These are phyloP conservation scores for Tolypocladium cylindrosporum DNA, from an alignment of 2,329 filamentous ascomycete genomes.

Conservation along the genomic window DNA sequence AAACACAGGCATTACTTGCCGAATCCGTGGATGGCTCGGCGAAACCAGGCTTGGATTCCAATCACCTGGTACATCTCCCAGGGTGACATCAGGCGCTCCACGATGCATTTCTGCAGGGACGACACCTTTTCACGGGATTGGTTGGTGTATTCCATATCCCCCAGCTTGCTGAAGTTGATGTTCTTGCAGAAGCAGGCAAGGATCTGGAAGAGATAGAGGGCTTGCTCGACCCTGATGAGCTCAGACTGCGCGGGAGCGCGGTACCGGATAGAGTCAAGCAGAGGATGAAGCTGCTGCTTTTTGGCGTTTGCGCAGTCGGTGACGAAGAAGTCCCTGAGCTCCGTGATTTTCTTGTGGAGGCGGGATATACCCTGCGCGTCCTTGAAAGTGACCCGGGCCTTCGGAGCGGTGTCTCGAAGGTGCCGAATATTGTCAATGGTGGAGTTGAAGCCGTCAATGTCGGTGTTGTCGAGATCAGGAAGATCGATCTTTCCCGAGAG, in stretches of 20 bases:
- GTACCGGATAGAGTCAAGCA: neutral
- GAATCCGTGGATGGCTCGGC: constrained; percentile 1
- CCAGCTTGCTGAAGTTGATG: neutral
- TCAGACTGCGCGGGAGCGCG: neutral
- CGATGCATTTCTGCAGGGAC: neutral
- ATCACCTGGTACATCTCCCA: constrained; percentile 8
- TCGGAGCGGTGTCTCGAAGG: neutral
- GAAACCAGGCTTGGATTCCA: constrained; percentile 3
- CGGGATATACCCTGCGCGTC: neutral
- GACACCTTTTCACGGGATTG: neutral
- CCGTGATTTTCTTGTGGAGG: neutral
- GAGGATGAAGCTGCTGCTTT: neutral
- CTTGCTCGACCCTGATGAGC: constrained; percentile 1
- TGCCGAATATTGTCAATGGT: neutral
- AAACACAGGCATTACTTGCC: neutral
- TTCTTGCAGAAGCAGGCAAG: neutral
- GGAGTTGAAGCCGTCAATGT: neutral
- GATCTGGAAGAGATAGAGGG: constrained; percentile 6
- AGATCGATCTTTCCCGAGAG: too few relatives aligned
- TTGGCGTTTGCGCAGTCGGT: neutral
- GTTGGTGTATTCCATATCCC: neutral
- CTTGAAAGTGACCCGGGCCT: neutral
- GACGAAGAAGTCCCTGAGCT: neutral
- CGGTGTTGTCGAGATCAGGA: too few relatives aligned
- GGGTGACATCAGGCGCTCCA: constrained; percentile 2